Base-by-base conservation (phyloP, 148 eudicot genomes). In the Cornus controversa region DNA sequence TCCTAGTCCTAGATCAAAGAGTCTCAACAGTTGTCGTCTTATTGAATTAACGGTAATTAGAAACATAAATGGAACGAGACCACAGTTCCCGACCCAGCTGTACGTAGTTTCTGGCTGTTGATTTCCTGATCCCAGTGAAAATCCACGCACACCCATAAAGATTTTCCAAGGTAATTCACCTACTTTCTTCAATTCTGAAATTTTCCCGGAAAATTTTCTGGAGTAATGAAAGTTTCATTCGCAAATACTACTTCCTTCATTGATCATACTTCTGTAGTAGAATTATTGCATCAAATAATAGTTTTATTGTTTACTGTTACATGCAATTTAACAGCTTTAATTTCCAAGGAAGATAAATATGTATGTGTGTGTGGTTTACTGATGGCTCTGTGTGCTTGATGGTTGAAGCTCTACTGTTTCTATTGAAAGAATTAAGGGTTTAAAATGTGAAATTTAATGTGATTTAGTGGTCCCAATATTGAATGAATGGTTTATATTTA, bases 131-230 rank as follows among this genome's bases (percentile, higher is more conserved):
- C 58, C 14, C 31, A 34, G 57, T 34, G 62, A 45, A 23, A 71
- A 76, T 78, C 57, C 75, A 20, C 69, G 54, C 72, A 66, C 65
- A 69, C 81, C 84, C 75, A 9, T 45, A 37, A 73, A 29, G 64
- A 24, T 62, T 78, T 69, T 78, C 42, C 71, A 50, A 78, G 81
- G 84, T 78, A 72, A 68, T 8, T 40, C n/a, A n/a, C 31, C 7
- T 20, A 50, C 45, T 69, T 75, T 22, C 16, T 69, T 45, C 60
- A 62, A 54, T 74, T 75, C 57, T 50, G 53, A 24, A 22, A 64
- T 42, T 63, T 71, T 71, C 45, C 64, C 23, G 36, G 72, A 31
- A 54, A 72, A 72, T 6, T 6, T 72, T n/a, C 16, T 6, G 64
- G 4, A 6, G 25, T 15, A 13, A 13, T 50, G 62, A 65, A 71